Percentiles rank a stretch among this genome's conserved stretches.
Conservation (phyloP, 73 alveolate species). For the Halteria grandinella region DNA sequence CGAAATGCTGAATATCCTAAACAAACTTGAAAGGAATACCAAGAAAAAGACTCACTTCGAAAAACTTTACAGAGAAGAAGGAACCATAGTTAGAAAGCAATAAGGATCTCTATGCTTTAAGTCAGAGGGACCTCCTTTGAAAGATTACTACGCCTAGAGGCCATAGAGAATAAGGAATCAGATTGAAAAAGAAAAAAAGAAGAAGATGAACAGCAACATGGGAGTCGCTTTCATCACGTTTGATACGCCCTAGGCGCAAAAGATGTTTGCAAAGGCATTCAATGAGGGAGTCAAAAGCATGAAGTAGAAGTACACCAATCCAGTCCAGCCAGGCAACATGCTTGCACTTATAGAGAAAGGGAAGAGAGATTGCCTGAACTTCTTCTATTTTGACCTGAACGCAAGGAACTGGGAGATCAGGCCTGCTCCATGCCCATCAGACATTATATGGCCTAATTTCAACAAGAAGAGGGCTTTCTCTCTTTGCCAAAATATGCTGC, state of each 20-base stretch:
- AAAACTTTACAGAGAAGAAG: constrained; percentile 11
- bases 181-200: constrained; percentile 10
- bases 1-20: not conserved
- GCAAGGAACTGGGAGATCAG: constrained; percentile 80
- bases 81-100: not conserved
- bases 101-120: constrained; percentile 15
- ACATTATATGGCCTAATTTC: constrained; percentile 87
- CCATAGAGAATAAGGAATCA: not conserved
- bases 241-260: not conserved
- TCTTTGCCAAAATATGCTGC: constrained; percentile 58
- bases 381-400: no score
- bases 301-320: no score
- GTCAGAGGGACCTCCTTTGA: constrained; percentile 20
- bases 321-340: no score
- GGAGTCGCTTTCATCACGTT: constrained; percentile 41
- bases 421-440: constrained; percentile 88
- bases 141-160: constrained; percentile 34
- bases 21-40: not conserved
- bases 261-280: no score
- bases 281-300: no score
- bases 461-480: constrained; percentile 77
- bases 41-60: constrained; percentile 5
- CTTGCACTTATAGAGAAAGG: no score
- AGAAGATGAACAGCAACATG: constrained; percentile 9
- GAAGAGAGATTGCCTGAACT: no score